phyloP scores from a whole-genome alignment of 768 basidiomycete species.

The Pisolithus marmoratus region DNA sequence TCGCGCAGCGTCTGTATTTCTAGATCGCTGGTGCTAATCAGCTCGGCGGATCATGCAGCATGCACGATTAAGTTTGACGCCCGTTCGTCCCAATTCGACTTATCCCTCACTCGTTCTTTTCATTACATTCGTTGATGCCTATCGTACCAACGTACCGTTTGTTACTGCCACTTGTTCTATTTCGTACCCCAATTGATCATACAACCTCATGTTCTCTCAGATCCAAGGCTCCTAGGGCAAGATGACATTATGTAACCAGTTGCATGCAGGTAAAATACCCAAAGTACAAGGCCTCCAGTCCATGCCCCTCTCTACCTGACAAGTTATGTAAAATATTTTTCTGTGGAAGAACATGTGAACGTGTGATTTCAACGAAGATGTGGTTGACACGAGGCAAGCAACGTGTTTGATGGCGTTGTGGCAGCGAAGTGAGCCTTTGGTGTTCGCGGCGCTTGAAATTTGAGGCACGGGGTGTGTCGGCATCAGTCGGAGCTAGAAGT shows the following conservation, averaged over 20 bases:
- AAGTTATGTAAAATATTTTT: too few species aligned
- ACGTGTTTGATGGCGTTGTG: slow-evolving; percentile 3
- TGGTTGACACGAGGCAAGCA: slow-evolving; percentile 5
- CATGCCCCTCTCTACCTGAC: too few species aligned
- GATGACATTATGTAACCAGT: too few species aligned
- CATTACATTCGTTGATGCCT: background rate
- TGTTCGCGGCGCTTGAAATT: background rate
- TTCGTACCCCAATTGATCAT: background rate
- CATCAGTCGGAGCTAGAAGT: background rate
- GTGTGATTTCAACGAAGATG: slow-evolving; percentile 21
- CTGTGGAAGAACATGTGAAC: background rate
- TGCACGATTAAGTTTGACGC: background rate
- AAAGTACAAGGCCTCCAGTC: too few species aligned
- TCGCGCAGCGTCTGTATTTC: background rate
- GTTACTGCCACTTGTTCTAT: background rate
- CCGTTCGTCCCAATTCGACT: background rate
- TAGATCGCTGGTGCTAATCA: slow-evolving; percentile 2
- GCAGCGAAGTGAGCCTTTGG: background rate
- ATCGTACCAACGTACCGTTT: background rate
- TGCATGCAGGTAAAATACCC: too few species aligned
- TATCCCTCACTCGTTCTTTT: background rate
- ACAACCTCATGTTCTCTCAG: background rate
- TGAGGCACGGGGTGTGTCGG: background rate
- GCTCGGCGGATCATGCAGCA: background rate
- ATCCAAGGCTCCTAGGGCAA: too few species aligned